phyloP scores from a whole-genome alignment of 352 stramenopile species.

The Pythium monospermum region DNA sequence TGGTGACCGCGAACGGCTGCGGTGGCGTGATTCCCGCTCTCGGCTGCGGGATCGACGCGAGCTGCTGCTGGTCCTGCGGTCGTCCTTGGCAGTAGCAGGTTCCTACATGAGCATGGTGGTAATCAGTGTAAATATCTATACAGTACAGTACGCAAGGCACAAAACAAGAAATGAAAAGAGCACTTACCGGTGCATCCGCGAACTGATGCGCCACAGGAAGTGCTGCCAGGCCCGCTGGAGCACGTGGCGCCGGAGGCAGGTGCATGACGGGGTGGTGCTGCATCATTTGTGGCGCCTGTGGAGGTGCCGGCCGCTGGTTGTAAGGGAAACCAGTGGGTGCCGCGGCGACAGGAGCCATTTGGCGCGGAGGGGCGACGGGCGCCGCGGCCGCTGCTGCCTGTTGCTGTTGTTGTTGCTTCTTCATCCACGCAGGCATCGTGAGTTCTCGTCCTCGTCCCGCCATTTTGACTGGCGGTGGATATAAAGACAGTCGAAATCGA shows the following conservation, averaged over 20 bases:
- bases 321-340: slow-evolving; percentile 13
- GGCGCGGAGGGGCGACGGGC: slow-evolving; percentile 1
- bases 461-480: slow-evolving; percentile 40
- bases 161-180: too few relatives aligned
- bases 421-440: slow-evolving; percentile 87
- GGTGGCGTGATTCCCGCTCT: slow-evolving; percentile 3
- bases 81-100: slow-evolving; percentile 13
- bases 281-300: slow-evolving; percentile 10
- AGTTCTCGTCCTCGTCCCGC: slow-evolving; percentile 78
- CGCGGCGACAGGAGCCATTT: slow-evolving; percentile 1
- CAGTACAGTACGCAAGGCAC: too few relatives aligned
- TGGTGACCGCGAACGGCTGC: slow-evolving; percentile 8
- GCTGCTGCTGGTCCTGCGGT: slow-evolving; percentile 12
- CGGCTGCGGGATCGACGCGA: slow-evolving; percentile 38
- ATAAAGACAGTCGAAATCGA: too few relatives aligned
- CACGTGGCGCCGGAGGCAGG: slow-evolving; percentile 4
- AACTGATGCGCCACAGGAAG: slow-evolving; percentile 42
- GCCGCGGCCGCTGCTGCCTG: slow-evolving; percentile 1
- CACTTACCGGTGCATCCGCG: slow-evolving; percentile 50
- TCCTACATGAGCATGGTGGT: slow-evolving; percentile 16
- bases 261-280: not conserved
- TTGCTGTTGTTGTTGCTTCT: slow-evolving; percentile 41
- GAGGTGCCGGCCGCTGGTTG: slow-evolving; percentile 7
- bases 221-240: slow-evolving; percentile 15
- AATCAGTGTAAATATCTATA: not conserved